Percentiles rank a stretch among this genome's conserved stretches.
These are phyloP conservation scores for Aspergillus pseudoglaucus DNA, from an alignment of 2,329 filamentous ascomycete genomes.

Conservation along the genomic window DNA sequence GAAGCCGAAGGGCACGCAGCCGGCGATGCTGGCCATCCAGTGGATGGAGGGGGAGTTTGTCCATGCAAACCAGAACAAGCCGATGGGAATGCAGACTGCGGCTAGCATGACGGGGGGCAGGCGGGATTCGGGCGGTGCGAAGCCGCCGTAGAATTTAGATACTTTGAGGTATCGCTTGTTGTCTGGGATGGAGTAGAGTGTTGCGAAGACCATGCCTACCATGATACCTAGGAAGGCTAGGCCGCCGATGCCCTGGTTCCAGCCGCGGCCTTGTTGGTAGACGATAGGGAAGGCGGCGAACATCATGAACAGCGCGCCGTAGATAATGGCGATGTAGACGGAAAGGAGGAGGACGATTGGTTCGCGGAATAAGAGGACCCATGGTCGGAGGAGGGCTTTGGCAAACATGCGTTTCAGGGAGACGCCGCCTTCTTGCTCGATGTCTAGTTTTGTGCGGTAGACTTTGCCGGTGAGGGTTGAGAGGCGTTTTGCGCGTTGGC, in stretches of 20 bases:
- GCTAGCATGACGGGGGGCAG: slow-evolving; percentile 22
- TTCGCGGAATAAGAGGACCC: slow-evolving; percentile 24
- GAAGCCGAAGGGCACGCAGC: slow-evolving; percentile 20
- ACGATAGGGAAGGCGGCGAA: slow-evolving; percentile 27
- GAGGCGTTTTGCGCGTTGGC: slow-evolving; percentile 19
- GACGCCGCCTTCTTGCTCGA: slow-evolving; percentile 16
- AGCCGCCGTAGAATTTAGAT: slow-evolving; percentile 13
- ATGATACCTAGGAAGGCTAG: slow-evolving; percentile 26
- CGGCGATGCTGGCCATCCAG: slow-evolving; percentile 19
- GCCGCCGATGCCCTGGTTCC: slow-evolving; percentile 22
- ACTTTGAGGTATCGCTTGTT: slow-evolving; percentile 19
- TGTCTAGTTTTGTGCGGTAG: slow-evolving; percentile 20
- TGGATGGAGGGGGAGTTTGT: slow-evolving; percentile 22
- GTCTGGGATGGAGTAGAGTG: slow-evolving; percentile 17
- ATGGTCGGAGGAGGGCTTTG: slow-evolving; percentile 21
- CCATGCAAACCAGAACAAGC: slow-evolving; percentile 30
- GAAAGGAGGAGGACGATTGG: slow-evolving; percentile 26
- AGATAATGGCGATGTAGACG: slow-evolving; percentile 24
- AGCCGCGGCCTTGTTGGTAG: slow-evolving; percentile 21
- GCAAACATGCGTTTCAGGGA: slow-evolving; percentile 17
- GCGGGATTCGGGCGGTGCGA: slow-evolving; percentile 22
- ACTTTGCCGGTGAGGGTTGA: slow-evolving; percentile 19
- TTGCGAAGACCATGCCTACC: slow-evolving; percentile 23
- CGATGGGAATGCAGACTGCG: slow-evolving; percentile 18
- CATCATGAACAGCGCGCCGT: slow-evolving; percentile 26